Conservation (phyloP, 176 grass and related monocot genomes). For the Oryza meridionalis region DNA sequence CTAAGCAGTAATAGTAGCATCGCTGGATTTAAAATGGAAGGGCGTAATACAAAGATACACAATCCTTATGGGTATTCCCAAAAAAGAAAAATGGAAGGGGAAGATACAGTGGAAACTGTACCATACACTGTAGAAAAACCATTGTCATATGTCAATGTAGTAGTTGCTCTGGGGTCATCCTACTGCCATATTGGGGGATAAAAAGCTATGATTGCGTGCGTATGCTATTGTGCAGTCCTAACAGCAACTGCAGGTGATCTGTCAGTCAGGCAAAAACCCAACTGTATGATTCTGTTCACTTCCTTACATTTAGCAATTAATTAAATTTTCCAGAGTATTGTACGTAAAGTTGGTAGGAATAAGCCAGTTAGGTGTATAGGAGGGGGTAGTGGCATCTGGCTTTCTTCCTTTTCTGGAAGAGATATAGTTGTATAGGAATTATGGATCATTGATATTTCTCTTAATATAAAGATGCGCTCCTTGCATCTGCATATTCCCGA, state of each 20-base stretch:
- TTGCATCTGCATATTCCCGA: no score
- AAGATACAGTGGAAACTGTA: neutral
- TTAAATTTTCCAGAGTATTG: slow-evolving; percentile 19
- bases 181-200: no score
- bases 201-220: no score
- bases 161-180: no score
- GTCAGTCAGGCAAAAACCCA: neutral
- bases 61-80: no score
- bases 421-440: neutral
- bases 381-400: slow-evolving; percentile 3
- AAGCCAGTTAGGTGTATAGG: slow-evolving; percentile 16
- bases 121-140: no score
- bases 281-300: slow-evolving; percentile 1
- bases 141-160: no score
- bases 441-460: no score
- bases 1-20: neutral
- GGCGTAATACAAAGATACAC: no score
- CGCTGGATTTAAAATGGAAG: neutral
- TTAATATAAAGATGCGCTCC: no score
- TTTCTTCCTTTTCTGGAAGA: neutral
- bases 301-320: neutral
- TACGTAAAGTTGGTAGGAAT: slow-evolving; percentile 8
- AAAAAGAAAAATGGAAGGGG: no score
- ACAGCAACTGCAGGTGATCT: neutral
- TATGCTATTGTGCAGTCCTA: neutral